Evolutionary conservation across 805 yeast species (phyloP), one percentile per base, ranked within the genome.

Genomic region (Metschnikowia lachancei): DNA sequence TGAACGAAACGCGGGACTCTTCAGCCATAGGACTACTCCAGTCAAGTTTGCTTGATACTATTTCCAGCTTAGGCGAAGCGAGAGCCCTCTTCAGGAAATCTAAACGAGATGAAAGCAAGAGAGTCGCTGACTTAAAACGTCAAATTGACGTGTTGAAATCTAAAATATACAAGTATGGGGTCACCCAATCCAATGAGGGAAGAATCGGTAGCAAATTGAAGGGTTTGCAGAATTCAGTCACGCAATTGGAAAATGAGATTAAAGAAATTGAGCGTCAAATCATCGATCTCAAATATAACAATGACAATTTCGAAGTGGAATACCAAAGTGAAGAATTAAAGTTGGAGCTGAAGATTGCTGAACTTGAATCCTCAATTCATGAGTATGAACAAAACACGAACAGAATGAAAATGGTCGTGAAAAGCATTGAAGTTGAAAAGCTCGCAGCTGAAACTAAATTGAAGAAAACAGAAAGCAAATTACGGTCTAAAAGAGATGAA

Each of bases 101-200:
- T 35, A 72, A 69, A 49, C 63, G 60, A 43, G 76, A 72, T 19
- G 75, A 70, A 44, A 64, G 65, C 52, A 69, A 66, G 43, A 57
- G 59, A 48, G 53, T 62, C 13, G 46, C 63, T 1, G 76, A 70
- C 13, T 47, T 63, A 18, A 63, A 59, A 39, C 64, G 63, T 37
- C 64, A 61, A 29, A 66, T 70, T 39, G 75, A 68, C 22, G 44
- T 54, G 22, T 53, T 70, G 42, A 60, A 58, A 39, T 56, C 55
- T 31, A 67, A 63, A 40, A 62, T 69, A n/a, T 57, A 62, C 3
- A 69, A 66, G 49, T 61, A 61, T 39, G 58, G 58, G 12, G 53
- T 49, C 34, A 59, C 55, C 31, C 56, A 58, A 20, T 39, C 46
- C 13, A 62, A 55, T 45, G 74, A 72, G 35, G 61, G 56, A 20